phyloP scores from a whole-genome alignment of 345 rosid genomes.

The Hibiscus tridactylites region DNA sequence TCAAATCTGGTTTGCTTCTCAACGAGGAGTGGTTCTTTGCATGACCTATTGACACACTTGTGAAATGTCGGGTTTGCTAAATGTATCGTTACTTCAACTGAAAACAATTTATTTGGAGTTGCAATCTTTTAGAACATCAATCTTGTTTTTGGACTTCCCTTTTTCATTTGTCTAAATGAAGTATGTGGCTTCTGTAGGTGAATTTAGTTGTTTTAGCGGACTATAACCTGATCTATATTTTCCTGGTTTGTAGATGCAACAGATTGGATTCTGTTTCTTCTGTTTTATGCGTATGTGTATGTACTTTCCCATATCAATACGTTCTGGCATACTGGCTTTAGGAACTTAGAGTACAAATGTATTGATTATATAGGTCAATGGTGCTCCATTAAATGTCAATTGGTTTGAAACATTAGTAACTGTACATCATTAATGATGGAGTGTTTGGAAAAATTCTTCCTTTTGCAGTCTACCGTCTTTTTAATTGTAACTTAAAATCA shows the following conservation, averaged over 20 bases:
- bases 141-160: not conserved
- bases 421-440: no score
- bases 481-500: not conserved
- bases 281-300: not conserved
- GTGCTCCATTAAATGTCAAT: not conserved
- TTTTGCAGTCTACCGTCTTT: not conserved
- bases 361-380: not conserved
- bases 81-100: constrained; percentile 43
- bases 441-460: not conserved
- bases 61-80: constrained; percentile 90
- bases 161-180: not conserved
- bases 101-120: constrained; percentile 11
- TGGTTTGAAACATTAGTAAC: not conserved
- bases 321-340: not conserved
- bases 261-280: constrained; percentile 1
- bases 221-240: not conserved
- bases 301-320: not conserved
- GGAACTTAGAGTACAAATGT: not conserved
- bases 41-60: constrained; percentile 37
- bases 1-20: constrained; percentile 21
- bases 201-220: not conserved
- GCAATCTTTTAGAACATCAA: not conserved
- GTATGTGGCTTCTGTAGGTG: not conserved
- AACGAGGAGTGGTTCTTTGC: constrained; percentile 53
- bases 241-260: not conserved